phyloP scores from a whole-genome alignment of 2,329 filamentous ascomycete species.

The Aspergillus sp. region DNA sequence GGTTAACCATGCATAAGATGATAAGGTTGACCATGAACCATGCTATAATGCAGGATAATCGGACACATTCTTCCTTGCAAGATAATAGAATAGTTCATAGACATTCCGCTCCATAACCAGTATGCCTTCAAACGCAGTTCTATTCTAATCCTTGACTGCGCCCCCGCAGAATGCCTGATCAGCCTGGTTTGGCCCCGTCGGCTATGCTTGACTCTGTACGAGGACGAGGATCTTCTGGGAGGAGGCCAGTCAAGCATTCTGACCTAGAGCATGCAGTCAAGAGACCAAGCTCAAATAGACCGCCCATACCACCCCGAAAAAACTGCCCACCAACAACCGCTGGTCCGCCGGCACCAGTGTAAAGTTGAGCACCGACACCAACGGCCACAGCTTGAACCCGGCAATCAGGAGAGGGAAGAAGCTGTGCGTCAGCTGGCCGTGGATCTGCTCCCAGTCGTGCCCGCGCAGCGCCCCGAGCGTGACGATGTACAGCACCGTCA shows the following conservation, averaged over 20 bases:
- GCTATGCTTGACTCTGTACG: no score
- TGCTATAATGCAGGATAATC: no score
- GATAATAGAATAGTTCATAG: no score
- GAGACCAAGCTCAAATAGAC: constrained; percentile 30
- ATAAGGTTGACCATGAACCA: no score
- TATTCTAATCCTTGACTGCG: no score
- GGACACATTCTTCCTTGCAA: no score
- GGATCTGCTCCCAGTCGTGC: constrained; percentile 26
- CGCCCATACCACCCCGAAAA: constrained; percentile 33
- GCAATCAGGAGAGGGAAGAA: constrained; percentile 30
- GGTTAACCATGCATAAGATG: no score
- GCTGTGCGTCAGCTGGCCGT: constrained; percentile 18
- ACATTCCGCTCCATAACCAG: no score
- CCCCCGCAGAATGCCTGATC: no score
- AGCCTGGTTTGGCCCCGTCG: no score
- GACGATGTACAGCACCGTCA: constrained; percentile 49
- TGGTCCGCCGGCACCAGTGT: constrained; percentile 29
- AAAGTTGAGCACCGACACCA: constrained; percentile 33
- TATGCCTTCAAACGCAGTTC: no score
- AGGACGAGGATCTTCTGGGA: no score
- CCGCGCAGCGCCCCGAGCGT: constrained; percentile 45
- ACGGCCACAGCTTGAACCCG: constrained; percentile 34
- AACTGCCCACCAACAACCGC: constrained; percentile 26
- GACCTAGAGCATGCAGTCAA: constrained; percentile 2
- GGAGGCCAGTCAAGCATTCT: constrained; percentile 5